These are phyloP conservation scores for Trichophyton benhamiae DNA, from an alignment of 2,329 filamentous ascomycete species.

Conservation along the genomic window DNA sequence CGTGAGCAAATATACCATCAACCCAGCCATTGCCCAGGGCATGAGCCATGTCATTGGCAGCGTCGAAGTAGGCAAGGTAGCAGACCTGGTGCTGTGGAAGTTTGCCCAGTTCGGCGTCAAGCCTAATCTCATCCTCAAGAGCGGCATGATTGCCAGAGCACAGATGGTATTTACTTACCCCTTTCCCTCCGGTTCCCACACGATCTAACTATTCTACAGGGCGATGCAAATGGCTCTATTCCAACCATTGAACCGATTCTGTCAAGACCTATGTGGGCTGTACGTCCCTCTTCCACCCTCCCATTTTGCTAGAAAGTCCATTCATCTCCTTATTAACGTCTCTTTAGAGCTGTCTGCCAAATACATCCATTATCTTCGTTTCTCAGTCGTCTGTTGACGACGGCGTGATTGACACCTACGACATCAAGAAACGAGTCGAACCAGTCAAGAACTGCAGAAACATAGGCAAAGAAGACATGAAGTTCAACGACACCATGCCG, in stretches of 20 bases:
- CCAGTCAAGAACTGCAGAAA: conserved; percentile 62
- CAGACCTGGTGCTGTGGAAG: conserved; percentile 80
- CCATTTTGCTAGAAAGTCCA: not conserved
- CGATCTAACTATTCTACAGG: conserved; percentile 35
- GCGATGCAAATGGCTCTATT: conserved; percentile 71
- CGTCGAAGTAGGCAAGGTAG: conserved; percentile 77
- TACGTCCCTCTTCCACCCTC: conserved; percentile 17
- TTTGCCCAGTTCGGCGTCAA: conserved; percentile 79
- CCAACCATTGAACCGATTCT: conserved; percentile 78
- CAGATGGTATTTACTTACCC: conserved; percentile 55
- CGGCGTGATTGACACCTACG: conserved; percentile 59
- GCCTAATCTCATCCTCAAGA: conserved; percentile 70
- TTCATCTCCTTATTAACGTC: not conserved
- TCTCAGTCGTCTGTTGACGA: conserved; percentile 56
- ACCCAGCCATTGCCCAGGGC: conserved; percentile 81
- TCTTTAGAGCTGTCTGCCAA: conserved; percentile 43
- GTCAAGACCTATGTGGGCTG: conserved; percentile 73
- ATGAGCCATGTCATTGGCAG: conserved; percentile 80
- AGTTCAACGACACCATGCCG: conserved; percentile 71
- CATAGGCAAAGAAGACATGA: conserved; percentile 78
- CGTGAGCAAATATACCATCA: conserved; percentile 91
- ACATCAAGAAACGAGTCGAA: conserved; percentile 66
- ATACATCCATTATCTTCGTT: conserved; percentile 70
- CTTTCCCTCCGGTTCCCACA: not conserved
- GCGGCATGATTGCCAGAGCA: conserved; percentile 68